Base-by-base conservation (phyloP, 768 basidiomycete genomes). In the Boletus sp. region DNA sequence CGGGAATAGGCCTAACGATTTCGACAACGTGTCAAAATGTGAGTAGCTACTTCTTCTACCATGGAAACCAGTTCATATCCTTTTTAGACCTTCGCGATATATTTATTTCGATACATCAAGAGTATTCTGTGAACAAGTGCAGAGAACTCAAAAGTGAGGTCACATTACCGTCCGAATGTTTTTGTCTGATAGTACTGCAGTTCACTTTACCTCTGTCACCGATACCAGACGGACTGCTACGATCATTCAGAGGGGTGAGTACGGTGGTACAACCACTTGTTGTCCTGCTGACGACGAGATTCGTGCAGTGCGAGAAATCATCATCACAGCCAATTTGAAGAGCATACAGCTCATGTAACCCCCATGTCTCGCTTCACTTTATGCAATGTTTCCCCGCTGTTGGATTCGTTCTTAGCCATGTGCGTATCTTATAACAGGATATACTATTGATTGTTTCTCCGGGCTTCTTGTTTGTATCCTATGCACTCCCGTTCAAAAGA, bases 131-230 rank as follows among this genome's bases (percentile, higher is more conserved):
- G 21, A 89, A 88, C 69, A 87, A 79, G 61, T 79, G 80, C 39
- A 83, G 90, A 30, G 88, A 89, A 56, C 71, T 88, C 15, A 87
- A 84, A 64, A 82, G 90, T 90, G 62, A 53, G 85, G 71, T 30
- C 17, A 43, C 23, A 41, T 33, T 15, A 8, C 37, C 33, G n/a
- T 41, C 2, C 0, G 11, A 13, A 38, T 14, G 2, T 23, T 5
- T 15, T 23, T 30, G 27, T 51, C 62, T 69, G 25, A 72, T 25
- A 7, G 14, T 15, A 0, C 21, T 34, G 37, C 57, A 92, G 90
- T 88, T 50, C 89, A 92, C 69, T 76, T 85, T 53, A 92, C 90
- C 10, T 80, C 87, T 49, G 90, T 92, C 46, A 90, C 85, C n/a
- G 88, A 92, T 72, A 90, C 87, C 54, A 78, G 80, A 66, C 76